phyloP scores from a whole-genome alignment of 495 filamentous ascomycete species.

The Tricharina praecox region DNA sequence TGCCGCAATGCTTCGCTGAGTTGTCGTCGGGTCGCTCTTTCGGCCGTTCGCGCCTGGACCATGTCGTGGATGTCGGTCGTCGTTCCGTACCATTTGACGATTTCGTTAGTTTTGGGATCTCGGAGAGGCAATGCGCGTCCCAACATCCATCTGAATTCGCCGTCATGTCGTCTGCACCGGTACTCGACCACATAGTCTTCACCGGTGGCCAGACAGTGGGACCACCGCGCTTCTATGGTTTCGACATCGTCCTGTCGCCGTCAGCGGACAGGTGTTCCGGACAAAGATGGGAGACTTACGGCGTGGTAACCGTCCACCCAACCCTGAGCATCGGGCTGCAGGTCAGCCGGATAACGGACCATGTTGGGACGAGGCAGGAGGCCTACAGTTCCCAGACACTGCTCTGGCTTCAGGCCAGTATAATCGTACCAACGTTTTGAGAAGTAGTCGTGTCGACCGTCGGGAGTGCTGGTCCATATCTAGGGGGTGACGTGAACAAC shows the following conservation, averaged over 20 bases:
- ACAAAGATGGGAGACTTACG: constrained; percentile 11
- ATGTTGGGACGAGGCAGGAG: neutral
- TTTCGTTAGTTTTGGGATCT: constrained; percentile 41
- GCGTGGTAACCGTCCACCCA: constrained; percentile 33
- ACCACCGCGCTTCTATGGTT: constrained; percentile 35
- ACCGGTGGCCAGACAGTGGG: constrained; percentile 42
- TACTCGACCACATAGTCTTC: constrained; percentile 50
- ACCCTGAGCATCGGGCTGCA: constrained; percentile 21
- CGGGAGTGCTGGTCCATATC: constrained; percentile 45
- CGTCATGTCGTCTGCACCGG: constrained; percentile 42
- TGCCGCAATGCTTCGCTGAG: constrained; percentile 51
- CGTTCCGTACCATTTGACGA: constrained; percentile 60
- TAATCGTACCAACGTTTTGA: constrained; percentile 54
- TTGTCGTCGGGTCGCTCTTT: constrained; percentile 42
- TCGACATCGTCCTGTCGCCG: constrained; percentile 37
- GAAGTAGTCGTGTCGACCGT: constrained; percentile 49
- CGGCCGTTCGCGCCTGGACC: constrained; percentile 42
- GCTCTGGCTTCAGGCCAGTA: constrained; percentile 43
- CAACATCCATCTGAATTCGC: constrained; percentile 57
- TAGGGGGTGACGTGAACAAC: constrained; percentile 2
- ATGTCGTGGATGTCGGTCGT: constrained; percentile 51
- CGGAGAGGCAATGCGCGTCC: constrained; percentile 45
- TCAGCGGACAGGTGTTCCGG: constrained; percentile 2
- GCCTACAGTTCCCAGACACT: constrained; percentile 30
- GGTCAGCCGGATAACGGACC: constrained; percentile 3